Percentiles rank a stretch among this genome's conserved stretches.
phyloP scores from a whole-genome alignment of 2,329 filamentous ascomycete genomes.

The Paecilomyces fulvus region DNA sequence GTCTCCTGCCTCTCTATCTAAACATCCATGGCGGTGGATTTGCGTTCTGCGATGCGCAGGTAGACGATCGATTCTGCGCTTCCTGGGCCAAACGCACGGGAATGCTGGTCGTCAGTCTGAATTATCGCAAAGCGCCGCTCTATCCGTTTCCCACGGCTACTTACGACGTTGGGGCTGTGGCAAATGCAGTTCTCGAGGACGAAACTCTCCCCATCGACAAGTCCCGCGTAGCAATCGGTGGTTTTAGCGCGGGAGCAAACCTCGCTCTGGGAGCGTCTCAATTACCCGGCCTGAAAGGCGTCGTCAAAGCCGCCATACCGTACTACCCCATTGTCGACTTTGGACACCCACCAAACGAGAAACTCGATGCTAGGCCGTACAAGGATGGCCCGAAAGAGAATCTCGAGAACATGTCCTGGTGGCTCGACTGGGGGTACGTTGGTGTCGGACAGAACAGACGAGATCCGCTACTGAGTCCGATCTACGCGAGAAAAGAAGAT shows the following conservation, averaged over 20 bases:
- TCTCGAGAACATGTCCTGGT: constrained; percentile 18
- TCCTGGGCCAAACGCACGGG: constrained; percentile 33
- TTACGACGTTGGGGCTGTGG: constrained; percentile 40
- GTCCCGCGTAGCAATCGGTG: constrained; percentile 34
- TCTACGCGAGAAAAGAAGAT: constrained; percentile 21
- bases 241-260: constrained; percentile 47
- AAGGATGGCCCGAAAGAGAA: constrained; percentile 11
- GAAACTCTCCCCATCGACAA: constrained; percentile 39
- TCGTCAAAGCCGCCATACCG: constrained; percentile 31
- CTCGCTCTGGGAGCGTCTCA: constrained; percentile 37
- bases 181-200: constrained; percentile 37
- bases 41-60: constrained; percentile 33
- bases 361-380: constrained; percentile 17
- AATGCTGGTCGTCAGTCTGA: constrained; percentile 40
- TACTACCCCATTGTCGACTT: constrained; percentile 42
- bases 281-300: constrained; percentile 25
- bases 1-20: constrained; percentile 35
- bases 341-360: constrained; percentile 13
- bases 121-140: constrained; percentile 43
- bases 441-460: constrained; percentile 21
- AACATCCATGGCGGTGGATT: constrained; percentile 48
- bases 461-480: constrained; percentile 37
- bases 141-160: constrained; percentile 38
- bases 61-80: constrained; percentile 43
- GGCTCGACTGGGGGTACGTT: constrained; percentile 37